Base-by-base conservation (phyloP, 2,329 filamentous ascomycete genomes). In the Ophiosphaerella korrae region DNA sequence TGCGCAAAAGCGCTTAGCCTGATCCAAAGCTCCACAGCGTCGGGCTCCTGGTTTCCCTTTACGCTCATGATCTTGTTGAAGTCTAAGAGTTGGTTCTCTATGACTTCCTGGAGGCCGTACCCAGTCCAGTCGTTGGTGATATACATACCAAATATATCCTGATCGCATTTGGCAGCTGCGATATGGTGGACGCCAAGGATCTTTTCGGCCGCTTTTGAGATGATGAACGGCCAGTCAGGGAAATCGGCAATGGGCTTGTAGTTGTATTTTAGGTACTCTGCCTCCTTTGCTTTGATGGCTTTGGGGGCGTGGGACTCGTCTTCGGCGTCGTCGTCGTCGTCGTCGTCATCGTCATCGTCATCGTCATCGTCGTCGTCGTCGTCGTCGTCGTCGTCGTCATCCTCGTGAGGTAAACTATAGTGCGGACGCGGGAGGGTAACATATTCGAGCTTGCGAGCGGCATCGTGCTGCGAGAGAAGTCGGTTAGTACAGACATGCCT, bases 61-160 rank as follows among this genome's bases (percentile, higher is more conserved):
- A 16, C 26, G 26, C 26, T 29, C 26, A 57, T 53, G 43, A 31
- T 12, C 36, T 36, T 41, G 40, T 53, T 53, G 40, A 53, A 38
- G 31, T 13, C 44, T 40, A 36, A 38, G 44, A 46, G 44, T 13
- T 46, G 36, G 18, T 46, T 46, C 36, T 46, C 44, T 46, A 46
- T 46, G 16, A 46, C 44, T 36, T 46, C 44, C 13, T 46, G 44
- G 8, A 53, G 21, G 14, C 50, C 43, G 18, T 49, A 45, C 14
- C 53, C 53, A 1, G 39, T 51, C 41, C 45, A 53, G 47, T 57
- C 50, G 31, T 52, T 53, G 18, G 12, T 38, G 40, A 57, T 24
- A 43, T 48, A 36, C 50, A 57, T 53, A 29, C 37, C 21, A 40
- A 50, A 50, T 39, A 0, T 45, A 34, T 57, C 50, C 34, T 50